These are phyloP conservation scores for Cryoendolithus antarcticus DNA, from an alignment of 2,329 filamentous ascomycete species.

Conservation along the genomic window DNA sequence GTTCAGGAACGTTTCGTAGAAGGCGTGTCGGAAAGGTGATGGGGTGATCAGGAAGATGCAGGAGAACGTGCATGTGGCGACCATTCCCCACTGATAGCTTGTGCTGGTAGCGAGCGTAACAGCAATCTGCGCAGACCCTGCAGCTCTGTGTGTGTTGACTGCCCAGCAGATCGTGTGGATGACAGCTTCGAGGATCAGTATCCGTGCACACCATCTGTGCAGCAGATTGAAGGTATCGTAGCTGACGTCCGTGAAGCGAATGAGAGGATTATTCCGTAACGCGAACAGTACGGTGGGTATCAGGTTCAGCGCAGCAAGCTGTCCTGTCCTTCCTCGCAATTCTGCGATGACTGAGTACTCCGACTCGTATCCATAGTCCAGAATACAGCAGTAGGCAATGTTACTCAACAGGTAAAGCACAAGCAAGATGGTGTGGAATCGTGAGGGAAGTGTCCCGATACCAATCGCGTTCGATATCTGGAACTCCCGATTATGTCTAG, in stretches of 20 bases:
- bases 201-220: slow-evolving; percentile 70
- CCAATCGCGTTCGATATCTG: slow-evolving; percentile 60
- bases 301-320: slow-evolving; percentile 78
- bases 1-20: slow-evolving; percentile 93
- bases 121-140: slow-evolving; percentile 48
- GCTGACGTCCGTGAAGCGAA: slow-evolving; percentile 67
- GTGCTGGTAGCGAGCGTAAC: slow-evolving; percentile 43
- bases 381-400: slow-evolving; percentile 60
- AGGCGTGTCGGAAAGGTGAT: slow-evolving; percentile 78
- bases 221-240: slow-evolving; percentile 95
- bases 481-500: slow-evolving; percentile 65
- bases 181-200: slow-evolving; percentile 56
- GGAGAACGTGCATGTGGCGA: slow-evolving; percentile 48
- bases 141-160: slow-evolving; percentile 49
- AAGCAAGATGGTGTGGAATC: slow-evolving; percentile 62
- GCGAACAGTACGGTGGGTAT: slow-evolving; percentile 81
- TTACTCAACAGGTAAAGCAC: slow-evolving; percentile 59
- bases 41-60: slow-evolving; percentile 58
- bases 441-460: slow-evolving; percentile 66
- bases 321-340: slow-evolving; percentile 73
- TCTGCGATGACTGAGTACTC: slow-evolving; percentile 56
- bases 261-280: slow-evolving; percentile 85
- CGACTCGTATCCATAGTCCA: slow-evolving; percentile 43
- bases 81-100: slow-evolving; percentile 54
- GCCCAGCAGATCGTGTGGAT: slow-evolving; percentile 63